Conservation (phyloP, 1,284 basidiomycete genomes). For the Ustilago shanxiensis region DNA sequence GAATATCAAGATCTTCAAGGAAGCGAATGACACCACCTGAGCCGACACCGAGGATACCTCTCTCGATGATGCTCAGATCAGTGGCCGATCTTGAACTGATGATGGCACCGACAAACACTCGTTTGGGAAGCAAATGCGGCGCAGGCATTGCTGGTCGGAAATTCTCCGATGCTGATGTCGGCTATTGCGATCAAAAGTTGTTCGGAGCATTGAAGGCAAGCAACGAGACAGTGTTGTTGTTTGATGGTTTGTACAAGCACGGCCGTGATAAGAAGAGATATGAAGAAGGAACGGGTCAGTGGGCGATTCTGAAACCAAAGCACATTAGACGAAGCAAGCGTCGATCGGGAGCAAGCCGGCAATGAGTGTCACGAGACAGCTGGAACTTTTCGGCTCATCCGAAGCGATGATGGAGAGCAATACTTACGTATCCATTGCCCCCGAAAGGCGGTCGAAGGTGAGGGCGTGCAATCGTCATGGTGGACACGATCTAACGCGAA, state of each 20-base stretch:
- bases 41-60: slow-evolving; percentile 62
- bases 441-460: slow-evolving; percentile 34
- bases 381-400: not conserved
- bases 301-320: not conserved
- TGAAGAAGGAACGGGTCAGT: not conserved
- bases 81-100: slow-evolving; percentile 51
- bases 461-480: slow-evolving; percentile 40
- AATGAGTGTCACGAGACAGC: not conserved
- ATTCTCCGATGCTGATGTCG: slow-evolving; percentile 53
- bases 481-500: slow-evolving; percentile 1
- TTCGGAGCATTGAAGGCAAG: not conserved
- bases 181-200: slow-evolving; percentile 9
- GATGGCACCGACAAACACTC: slow-evolving; percentile 63
- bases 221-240: not conserved
- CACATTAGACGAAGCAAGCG: not conserved
- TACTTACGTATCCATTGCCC: slow-evolving; percentile 42
- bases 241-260: no score
- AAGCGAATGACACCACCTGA: slow-evolving; percentile 61
- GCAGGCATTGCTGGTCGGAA: slow-evolving; percentile 56
- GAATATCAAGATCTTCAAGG: slow-evolving; percentile 59
- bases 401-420: not conserved
- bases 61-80: slow-evolving; percentile 55
- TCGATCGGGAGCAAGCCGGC: not conserved
- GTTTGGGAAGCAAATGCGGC: slow-evolving; percentile 52
- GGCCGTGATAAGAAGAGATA: not conserved